These are phyloP conservation scores for Penicillium silybi DNA, from an alignment of 495 filamentous ascomycete species.

Conservation along the genomic window DNA sequence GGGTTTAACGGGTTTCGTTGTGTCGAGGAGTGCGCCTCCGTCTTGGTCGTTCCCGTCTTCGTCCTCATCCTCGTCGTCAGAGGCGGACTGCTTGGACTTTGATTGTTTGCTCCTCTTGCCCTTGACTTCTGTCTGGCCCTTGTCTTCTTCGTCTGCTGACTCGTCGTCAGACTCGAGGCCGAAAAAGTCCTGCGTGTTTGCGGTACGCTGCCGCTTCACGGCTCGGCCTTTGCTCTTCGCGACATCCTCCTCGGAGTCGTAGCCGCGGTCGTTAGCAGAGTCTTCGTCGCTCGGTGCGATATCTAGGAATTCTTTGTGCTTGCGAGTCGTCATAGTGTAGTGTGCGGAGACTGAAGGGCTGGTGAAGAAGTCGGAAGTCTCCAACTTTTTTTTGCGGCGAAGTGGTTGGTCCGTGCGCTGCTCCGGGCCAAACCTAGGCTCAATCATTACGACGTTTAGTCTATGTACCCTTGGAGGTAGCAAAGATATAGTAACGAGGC, in stretches of 20 bases:
- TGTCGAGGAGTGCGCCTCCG: conserved; percentile 20
- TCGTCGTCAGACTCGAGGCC: conserved; percentile 39
- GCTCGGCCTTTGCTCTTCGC: conserved; percentile 58
- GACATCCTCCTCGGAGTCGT: conserved; percentile 65
- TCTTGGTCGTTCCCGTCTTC: conserved; percentile 11
- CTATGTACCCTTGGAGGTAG: no score
- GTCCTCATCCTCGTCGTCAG: conserved; percentile 13
- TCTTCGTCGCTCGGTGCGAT: conserved; percentile 58
- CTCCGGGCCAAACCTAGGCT: neutral
- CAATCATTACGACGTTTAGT: no score
- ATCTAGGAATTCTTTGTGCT: conserved; percentile 73
- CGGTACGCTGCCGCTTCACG: conserved; percentile 58
- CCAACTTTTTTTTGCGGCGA: conserved; percentile 24
- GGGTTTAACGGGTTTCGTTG: conserved; percentile 10
- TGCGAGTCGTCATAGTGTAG: conserved; percentile 58
- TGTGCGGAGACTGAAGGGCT: neutral
- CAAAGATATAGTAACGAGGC: no score
- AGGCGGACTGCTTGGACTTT: conserved; percentile 14
- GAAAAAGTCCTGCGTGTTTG: conserved; percentile 42
- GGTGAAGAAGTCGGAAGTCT: conserved; percentile 5
- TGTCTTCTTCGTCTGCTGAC: conserved; percentile 9
- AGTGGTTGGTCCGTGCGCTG: conserved; percentile 23
- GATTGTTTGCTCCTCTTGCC: conserved; percentile 9
- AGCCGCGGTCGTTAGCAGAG: conserved; percentile 54
- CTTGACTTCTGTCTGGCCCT: conserved; percentile 19